These are phyloP conservation scores for Beauveria asiatica DNA, from an alignment of 2,329 filamentous ascomycete species.

Conservation along the genomic window DNA sequence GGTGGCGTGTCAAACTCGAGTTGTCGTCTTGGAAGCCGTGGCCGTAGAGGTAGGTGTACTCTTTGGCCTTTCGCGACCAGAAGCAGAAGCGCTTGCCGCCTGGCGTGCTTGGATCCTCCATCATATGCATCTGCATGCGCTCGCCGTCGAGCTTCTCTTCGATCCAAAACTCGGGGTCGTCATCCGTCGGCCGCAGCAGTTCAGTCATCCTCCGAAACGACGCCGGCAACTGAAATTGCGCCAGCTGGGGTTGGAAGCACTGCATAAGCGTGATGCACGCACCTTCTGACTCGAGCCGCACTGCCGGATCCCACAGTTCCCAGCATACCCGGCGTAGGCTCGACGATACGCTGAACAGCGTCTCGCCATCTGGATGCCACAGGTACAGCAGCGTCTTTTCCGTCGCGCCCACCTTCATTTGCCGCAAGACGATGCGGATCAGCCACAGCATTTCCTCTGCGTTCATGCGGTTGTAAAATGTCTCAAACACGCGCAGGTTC, in stretches of 20 bases:
- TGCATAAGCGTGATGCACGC: constrained; percentile 76
- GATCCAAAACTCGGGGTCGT: constrained; percentile 82
- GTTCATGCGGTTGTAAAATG: constrained; percentile 87
- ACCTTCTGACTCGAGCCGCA: constrained; percentile 67
- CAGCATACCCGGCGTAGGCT: constrained; percentile 87
- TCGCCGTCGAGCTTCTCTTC: constrained; percentile 97
- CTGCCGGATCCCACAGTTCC: constrained; percentile 70
- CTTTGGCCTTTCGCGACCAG: constrained; percentile 93
- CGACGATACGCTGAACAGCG: constrained; percentile 81
- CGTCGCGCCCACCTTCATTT: constrained; percentile 65
- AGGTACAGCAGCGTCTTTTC: constrained; percentile 81
- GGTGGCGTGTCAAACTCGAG: constrained; percentile 70
- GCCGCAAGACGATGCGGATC: constrained; percentile 82
- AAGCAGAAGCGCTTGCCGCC: constrained; percentile 73
- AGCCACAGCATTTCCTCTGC: constrained; percentile 90
- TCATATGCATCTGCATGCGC: constrained; percentile 93
- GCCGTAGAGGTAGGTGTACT: constrained; percentile 93
- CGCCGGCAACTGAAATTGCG: constrained; percentile 78
- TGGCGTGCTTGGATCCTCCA: constrained; percentile 54
- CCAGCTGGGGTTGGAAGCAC: constrained; percentile 92
- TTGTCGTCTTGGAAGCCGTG: constrained; percentile 63
- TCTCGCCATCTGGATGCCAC: constrained; percentile 72
- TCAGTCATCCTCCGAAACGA: constrained; percentile 71
- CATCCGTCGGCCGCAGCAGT: constrained; percentile 54
- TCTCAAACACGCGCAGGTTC: constrained; percentile 70